Base-by-base conservation (phyloP, 2,329 filamentous ascomycete genomes). In the Cucurbitaria berberidis region DNA sequence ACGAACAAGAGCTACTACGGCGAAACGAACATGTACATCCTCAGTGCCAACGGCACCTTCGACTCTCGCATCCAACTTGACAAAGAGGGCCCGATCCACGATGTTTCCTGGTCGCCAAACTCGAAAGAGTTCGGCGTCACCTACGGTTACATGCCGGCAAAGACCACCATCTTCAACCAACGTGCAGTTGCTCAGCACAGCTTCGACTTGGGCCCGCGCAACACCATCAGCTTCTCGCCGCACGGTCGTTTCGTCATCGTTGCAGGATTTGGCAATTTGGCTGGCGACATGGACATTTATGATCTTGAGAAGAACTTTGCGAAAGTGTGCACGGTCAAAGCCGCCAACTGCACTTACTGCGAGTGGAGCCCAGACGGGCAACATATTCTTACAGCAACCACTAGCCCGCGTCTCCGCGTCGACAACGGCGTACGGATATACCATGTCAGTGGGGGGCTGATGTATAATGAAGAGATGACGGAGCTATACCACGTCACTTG, bases 1-100 rank as follows among this genome's bases (percentile, higher is more conserved):
- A 92, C 92, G 53, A 96, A 96, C 78, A 98, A 98, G 86, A 97
- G 91, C 78, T 99, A 99, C 81, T 99, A 99, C 68, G 95, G 95
- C 72, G 95, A 99, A 81, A 98, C 95, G 9, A 98, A 91, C 60
- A 87, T 99, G 72, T 98, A 98, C 79, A 84, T 99, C 64, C 84
- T 99, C 59, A 96, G 91, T 76, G 89, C 92, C 60, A 96, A 89
- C 70, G 93, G 93, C 59, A 87, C 88, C 42, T 96, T 98, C 69
- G 95, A 99, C 76, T 95, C 93, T 53, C 88, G 95, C 66, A 88
- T 99, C 64, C 86, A 89, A 59, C 82, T 97, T 45, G 95, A 99
- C 77, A 98, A 98, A 80, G 93, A 98, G 74, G 95, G 95, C 0
- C 95, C 95, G 5, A 97, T 98, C 67, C 93, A 98, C 76, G 95